phyloP scores from a whole-genome alignment of 2,329 filamentous ascomycete species.

The Monosporascus sp. region DNA sequence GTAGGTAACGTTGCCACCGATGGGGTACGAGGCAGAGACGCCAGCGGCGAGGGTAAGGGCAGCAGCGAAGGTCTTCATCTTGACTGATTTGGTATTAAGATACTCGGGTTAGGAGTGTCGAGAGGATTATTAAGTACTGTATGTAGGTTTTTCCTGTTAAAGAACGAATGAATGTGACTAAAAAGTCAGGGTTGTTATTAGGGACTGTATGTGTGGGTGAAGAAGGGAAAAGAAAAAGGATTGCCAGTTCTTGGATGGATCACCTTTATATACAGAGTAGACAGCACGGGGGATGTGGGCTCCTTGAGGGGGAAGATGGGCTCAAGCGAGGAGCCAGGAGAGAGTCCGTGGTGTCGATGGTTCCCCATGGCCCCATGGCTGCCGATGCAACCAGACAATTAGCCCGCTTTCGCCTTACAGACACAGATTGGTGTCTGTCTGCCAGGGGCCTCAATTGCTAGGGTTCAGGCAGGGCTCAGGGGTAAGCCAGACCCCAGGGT shows the following conservation, averaged over 20 bases:
- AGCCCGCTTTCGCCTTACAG: conserved; percentile 3
- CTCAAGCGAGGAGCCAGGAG: background rate
- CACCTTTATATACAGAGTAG: conserved; percentile 42
- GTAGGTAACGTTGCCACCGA: conserved; percentile 43
- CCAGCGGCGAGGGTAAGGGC: conserved; percentile 48
- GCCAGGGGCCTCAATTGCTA: too few relatives aligned
- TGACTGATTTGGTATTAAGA: conserved; percentile 46
- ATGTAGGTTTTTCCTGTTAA: conserved; percentile 25
- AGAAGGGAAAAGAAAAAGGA: conserved; percentile 29
- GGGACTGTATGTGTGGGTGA: conserved; percentile 48
- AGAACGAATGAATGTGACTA: conserved; percentile 57
- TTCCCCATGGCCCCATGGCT: conserved; percentile 2
- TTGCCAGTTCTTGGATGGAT: conserved; percentile 33
- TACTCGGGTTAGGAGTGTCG: conserved; percentile 29
- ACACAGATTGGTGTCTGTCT: too few relatives aligned
- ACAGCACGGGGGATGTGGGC: conserved; percentile 13
- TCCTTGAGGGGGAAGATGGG: conserved; percentile 1
- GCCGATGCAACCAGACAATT: conserved; percentile 4
- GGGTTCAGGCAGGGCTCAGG: too few relatives aligned
- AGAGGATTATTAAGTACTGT: conserved; percentile 24
- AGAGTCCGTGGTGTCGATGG: background rate
- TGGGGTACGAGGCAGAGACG: conserved; percentile 21
- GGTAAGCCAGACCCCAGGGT: too few relatives aligned
- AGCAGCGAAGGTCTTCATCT: conserved; percentile 60
- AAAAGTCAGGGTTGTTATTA: conserved; percentile 44